Evolutionary conservation across 1,284 basidiomycete genomes (phyloP), one percentile per base, ranked within the genome.

Genomic region (Tranzscheliella williamsii): DNA sequence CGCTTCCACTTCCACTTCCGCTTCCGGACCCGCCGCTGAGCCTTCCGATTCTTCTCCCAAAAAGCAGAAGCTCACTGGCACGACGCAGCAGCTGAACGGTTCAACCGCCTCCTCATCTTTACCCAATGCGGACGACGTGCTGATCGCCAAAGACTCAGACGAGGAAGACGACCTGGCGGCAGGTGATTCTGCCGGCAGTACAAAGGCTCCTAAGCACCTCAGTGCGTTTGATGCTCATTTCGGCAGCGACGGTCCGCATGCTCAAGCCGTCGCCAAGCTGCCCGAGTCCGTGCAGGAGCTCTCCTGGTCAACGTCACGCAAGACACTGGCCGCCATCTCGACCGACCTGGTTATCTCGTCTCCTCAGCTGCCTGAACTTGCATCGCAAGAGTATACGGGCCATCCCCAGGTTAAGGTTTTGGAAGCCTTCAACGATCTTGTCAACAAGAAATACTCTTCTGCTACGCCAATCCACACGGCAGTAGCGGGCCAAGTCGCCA

Each of bases 351-450:
- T 54, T 15, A 35, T 54, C 22, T 64, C 61, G 2, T 40, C 23
- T 0, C 54, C 61, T 2, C 21, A 39, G 1, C 45, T 64, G 5
- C 34, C 49, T 6, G 46, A 44, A 17, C 42, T 54, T 24, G 46
- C 52, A 12, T 20, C 37, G 17, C 38, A 47, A 30, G 41, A 48
- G 38, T 57, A 51, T 26, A 0, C 35, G 11, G 58, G 50, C 32
- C 46, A 68, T 17, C 66, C 67, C 1, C 67, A 73, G 24, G 55
- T 60, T 15, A 65, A 66, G 21, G 58, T 71, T 24, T 51, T 73
- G 18, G 61, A 67, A 3, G 55, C 53, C 4, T 61, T 58, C 61
- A 52, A 57, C 34, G 35, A 41, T 21, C 30, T 27, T 6, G 26
- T 39, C 23, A 52, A 58, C 31, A 43, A 53, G 32, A 53, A 48